These are phyloP conservation scores for Salix dunnii DNA, from an alignment of 345 rosid species.

Conservation along the genomic window DNA sequence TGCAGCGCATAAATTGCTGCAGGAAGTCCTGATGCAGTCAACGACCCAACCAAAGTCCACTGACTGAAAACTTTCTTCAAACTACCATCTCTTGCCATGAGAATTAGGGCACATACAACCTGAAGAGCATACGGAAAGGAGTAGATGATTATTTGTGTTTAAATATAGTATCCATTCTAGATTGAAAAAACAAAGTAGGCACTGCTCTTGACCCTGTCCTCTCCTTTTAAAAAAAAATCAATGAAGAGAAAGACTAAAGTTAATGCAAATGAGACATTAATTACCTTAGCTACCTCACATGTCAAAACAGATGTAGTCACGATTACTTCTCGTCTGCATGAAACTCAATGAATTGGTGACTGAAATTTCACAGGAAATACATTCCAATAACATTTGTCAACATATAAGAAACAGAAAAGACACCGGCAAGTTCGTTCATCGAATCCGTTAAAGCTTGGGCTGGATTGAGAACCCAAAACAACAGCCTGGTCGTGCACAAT, in stretches of 20 bases:
- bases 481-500: not conserved
- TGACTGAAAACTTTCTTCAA: constrained; percentile 54
- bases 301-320: constrained; percentile 87
- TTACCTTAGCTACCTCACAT: constrained; percentile 88
- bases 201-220: too few species aligned
- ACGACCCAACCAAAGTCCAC: constrained; percentile 85
- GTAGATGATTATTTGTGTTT: not conserved
- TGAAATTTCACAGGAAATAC: constrained; percentile 1
- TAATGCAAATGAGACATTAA: not conserved
- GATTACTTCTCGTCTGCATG: constrained; percentile 70
- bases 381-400: not conserved
- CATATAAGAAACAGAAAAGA: not conserved
- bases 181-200: too few species aligned
- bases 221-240: not conserved
- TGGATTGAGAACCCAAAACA: not conserved
- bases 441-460: not conserved
- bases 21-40: constrained; percentile 97
- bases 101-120: constrained; percentile 74
- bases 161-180: too few species aligned
- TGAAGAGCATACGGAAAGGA: constrained; percentile 21
- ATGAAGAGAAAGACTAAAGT: not conserved
- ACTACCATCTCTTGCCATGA: constrained; percentile 81
- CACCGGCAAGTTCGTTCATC: not conserved
- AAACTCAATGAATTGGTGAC: constrained; percentile 10
- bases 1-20: constrained; percentile 94